These are phyloP conservation scores for Pythium volutum DNA, from an alignment of 352 stramenopile species.

Conservation along the genomic window DNA sequence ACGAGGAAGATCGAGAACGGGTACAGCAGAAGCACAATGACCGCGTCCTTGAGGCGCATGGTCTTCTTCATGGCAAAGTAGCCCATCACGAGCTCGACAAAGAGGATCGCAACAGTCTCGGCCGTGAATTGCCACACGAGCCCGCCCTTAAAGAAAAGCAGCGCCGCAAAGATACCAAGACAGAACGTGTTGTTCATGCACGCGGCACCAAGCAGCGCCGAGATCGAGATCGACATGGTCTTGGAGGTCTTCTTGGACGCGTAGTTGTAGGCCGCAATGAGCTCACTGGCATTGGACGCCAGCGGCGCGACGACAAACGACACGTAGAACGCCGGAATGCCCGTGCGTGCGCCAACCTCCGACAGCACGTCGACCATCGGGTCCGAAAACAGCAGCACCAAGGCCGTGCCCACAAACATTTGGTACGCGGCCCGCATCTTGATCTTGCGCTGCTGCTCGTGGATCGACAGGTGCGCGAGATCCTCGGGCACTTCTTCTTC, in stretches of 20 bases:
- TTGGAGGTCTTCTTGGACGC: constrained; percentile 97
- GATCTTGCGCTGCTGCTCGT: constrained; percentile 95
- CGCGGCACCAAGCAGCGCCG: constrained; percentile 92
- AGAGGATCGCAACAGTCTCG: constrained; percentile 96
- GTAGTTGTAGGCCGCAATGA: constrained; percentile 98
- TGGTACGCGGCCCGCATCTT: constrained; percentile 93
- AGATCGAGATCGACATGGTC: constrained; percentile 96
- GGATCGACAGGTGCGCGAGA: constrained; percentile 89
- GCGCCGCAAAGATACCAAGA: constrained; percentile 96
- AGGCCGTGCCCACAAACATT: constrained; percentile 91
- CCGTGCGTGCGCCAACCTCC: constrained; percentile 88
- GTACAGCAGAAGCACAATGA: constrained; percentile 91
- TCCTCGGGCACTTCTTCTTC: constrained; percentile 95
- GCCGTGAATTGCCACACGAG: constrained; percentile 98
- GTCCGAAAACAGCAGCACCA: constrained; percentile 96
- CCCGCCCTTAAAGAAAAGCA: constrained; percentile 93
- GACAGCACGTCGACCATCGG: constrained; percentile 98
- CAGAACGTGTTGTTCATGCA: constrained; percentile 99
- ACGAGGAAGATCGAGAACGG: constrained; percentile 93
- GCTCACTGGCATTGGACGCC: constrained; percentile 98
- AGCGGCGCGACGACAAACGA: constrained; percentile 96
- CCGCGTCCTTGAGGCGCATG: constrained; percentile 79
- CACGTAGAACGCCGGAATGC: constrained; percentile 96
- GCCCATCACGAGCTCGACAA: constrained; percentile 91
- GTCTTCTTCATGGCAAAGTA: constrained; percentile 84